phyloP scores from a whole-genome alignment of 352 stramenopile genomes.

The Pythium apleroticum region DNA sequence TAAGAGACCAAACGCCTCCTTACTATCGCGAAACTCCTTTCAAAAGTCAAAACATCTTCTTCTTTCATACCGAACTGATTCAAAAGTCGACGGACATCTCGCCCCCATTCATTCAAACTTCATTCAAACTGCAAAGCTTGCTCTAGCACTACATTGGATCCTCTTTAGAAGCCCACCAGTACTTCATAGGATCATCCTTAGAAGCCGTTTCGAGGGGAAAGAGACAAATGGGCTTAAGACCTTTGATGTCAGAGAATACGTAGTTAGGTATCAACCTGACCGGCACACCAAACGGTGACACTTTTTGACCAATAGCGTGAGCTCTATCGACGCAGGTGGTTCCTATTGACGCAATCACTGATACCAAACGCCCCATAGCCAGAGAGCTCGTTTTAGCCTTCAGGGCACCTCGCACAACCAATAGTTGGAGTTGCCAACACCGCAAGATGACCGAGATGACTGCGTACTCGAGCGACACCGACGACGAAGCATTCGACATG shows the following conservation, averaged over 20 bases:
- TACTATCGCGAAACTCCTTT: not conserved
- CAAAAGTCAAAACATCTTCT: not conserved
- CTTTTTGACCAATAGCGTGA: not conserved
- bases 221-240: no score
- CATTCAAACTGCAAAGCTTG: no score
- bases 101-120: no score
- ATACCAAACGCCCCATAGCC: not conserved
- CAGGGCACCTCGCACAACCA: not conserved
- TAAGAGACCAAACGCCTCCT: not conserved
- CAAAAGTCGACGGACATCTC: no score
- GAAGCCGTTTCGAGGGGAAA: no score
- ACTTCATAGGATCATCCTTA: no score
- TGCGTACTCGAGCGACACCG: not conserved
- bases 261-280: no score
- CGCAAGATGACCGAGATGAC: not conserved
- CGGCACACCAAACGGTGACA: not conserved
- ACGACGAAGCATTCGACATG: slow-evolving; percentile 3
- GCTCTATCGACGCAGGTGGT: not conserved
- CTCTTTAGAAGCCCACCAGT: no score
- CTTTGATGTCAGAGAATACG: not conserved
- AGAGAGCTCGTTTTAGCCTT: not conserved
- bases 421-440: not conserved
- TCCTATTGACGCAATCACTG: not conserved
- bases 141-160: no score
- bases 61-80: no score